phyloP scores from a whole-genome alignment of 495 filamentous ascomycete genomes.

The Usnea hakonensis region DNA sequence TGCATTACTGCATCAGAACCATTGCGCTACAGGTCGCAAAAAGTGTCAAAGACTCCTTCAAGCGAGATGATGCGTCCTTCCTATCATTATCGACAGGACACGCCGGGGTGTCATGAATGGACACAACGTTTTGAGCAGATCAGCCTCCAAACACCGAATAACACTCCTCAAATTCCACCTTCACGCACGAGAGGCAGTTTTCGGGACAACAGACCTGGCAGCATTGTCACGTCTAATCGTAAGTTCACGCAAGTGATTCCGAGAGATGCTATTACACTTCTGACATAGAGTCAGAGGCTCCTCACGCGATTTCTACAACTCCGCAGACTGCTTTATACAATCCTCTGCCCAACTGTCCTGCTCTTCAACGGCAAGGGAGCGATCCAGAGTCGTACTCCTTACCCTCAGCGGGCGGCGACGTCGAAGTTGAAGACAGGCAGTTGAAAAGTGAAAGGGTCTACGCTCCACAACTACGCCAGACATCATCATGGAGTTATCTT shows the following conservation, averaged over 20 bases:
- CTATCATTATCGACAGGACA: constrained; percentile 17
- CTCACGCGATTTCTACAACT: constrained; percentile 1
- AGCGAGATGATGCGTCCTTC: constrained; percentile 21
- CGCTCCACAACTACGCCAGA: constrained; percentile 4
- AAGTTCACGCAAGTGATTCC: not conserved
- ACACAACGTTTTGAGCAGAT: constrained; percentile 23
- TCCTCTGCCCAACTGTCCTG: not conserved
- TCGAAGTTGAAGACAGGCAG: not conserved
- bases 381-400: not conserved
- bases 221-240: constrained; percentile 9
- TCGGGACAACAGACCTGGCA: constrained; percentile 10
- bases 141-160: constrained; percentile 16
- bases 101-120: constrained; percentile 19
- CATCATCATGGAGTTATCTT: constrained; percentile 4
- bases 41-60: constrained; percentile 9
- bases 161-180: constrained; percentile 1
- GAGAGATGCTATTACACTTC: not conserved
- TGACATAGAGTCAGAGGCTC: not conserved
- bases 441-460: not conserved
- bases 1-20: constrained; percentile 1
- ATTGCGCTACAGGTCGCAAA: constrained; percentile 6
- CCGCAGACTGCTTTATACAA: not conserved
- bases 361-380: not conserved
- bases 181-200: constrained; percentile 2
- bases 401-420: constrained; percentile 3